A percentile compares a stretch with the other conserved stretches of the same genome.
Conservation (phyloP, 805 yeast species). For the Lipomyces oligophaga region DNA sequence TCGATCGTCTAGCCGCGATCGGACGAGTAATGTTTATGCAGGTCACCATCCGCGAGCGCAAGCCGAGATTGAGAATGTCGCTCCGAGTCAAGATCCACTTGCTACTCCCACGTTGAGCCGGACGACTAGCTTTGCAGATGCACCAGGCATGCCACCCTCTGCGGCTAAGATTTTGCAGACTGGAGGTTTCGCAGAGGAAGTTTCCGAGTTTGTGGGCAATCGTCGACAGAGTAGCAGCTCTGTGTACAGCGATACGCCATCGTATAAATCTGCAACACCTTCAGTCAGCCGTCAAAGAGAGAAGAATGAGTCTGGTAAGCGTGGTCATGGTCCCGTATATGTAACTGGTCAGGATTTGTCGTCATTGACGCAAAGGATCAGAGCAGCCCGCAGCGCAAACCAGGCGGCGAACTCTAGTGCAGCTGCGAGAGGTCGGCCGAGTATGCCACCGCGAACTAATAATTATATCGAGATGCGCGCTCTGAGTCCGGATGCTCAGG, state of each 20-base stretch:
- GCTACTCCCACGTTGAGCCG: conserved; percentile 9
- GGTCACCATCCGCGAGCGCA: conserved; percentile 13
- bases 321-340: background rate
- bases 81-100: conserved; percentile 17
- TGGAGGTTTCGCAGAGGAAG: conserved; percentile 2
- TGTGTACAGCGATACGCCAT: conserved; percentile 5
- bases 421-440: conserved; percentile 7
- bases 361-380: conserved; percentile 8
- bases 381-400: conserved; percentile 5
- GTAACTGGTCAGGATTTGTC: conserved; percentile 10
- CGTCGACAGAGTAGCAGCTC: conserved; percentile 4
- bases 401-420: conserved; percentile 1
- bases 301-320: background rate
- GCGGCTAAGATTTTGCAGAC: conserved; percentile 11
- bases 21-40: conserved; percentile 6
- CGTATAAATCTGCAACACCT: conserved; percentile 9
- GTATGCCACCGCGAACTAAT: conserved; percentile 8
- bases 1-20: conserved; percentile 11
- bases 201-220: background rate
- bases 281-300: conserved; percentile 1
- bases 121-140: conserved; percentile 7
- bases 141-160: conserved; percentile 22
- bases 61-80: conserved; percentile 16
- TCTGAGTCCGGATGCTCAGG: conserved; percentile 25
- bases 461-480: conserved; percentile 23